Base-by-base conservation (phyloP, 2,329 filamentous ascomycete genomes). In the Verticillium nubilum region DNA sequence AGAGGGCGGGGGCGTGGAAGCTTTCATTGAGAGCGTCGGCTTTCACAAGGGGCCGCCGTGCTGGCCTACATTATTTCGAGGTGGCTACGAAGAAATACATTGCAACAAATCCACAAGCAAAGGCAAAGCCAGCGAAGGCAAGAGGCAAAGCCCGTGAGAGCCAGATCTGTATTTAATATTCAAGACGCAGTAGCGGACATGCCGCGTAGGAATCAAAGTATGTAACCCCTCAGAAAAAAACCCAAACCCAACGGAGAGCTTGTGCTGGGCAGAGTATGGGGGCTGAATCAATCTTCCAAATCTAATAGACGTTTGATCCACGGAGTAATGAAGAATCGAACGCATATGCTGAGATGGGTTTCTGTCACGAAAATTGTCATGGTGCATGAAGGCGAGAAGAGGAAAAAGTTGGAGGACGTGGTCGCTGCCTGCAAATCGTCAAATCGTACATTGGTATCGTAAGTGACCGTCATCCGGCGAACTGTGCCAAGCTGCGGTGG, bases 281-380 rank as follows among this genome's bases (percentile, higher is more conserved):
- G 79, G 76, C 72, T 68, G 42, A 57, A 62, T 71, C 66, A 62
- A 76, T 82, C 75, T 82, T 76, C 80, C 80, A 82, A 76, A 73
- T 74, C 72, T 76, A 76, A 78, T 82, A 81, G 79, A 77, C 79
- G 73, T 79, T 77, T 77, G 74, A 77, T 77, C 77, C 79, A 81
- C 69, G 78, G 79, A 72, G 70, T 73, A 79, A 75, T 66, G 67
- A 72, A 70, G 70, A 68, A 73, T 72, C 74, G 77, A 79, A 79
- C 77, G 79, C 69, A 81, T 81, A 82, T 81, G 79, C 79, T 81
- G 72, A 77, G 77, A 80, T 81, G 77, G 77, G 70, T 47, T 10
- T 19, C 23, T 50, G 19, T 50, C 42, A 50, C 42, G 42, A 10
- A 50, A 19, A 4, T 4, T 37, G 13, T 15, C 6, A 25, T 17